Evolutionary conservation across 129 eudicot species (phyloP).

Genomic region (Apium graveolens): DNA sequence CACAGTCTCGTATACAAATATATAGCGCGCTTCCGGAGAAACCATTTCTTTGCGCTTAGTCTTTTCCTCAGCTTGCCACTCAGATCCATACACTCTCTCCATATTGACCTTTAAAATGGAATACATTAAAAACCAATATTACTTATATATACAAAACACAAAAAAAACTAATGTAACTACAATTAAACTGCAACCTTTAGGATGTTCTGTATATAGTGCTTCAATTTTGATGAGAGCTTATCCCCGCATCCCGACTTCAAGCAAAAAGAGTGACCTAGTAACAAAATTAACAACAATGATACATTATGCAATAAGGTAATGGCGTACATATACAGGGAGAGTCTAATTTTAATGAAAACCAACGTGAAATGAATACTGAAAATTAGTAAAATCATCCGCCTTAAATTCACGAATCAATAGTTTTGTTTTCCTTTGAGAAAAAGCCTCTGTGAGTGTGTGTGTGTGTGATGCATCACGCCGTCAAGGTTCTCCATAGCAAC

Average conservation of each 20-base stretch:
- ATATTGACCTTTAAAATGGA: slow-evolving; percentile 45
- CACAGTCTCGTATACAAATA: slow-evolving; percentile 51
- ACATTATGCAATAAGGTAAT: not conserved
- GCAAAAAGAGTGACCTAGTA: slow-evolving; percentile 46
- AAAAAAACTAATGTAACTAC: not conserved
- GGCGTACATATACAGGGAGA: not conserved
- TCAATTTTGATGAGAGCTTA: slow-evolving; percentile 49
- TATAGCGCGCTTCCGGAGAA: slow-evolving; percentile 70
- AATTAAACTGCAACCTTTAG: slow-evolving; percentile 55
- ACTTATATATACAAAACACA: not conserved
- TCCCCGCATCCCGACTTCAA: slow-evolving; percentile 72
- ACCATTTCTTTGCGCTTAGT: slow-evolving; percentile 76
- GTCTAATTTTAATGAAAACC: not conserved
- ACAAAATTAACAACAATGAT: not conserved
- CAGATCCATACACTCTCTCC: slow-evolving; percentile 76
- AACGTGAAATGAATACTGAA: not conserved
- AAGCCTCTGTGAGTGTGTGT: not conserved
- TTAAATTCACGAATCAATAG: not conserved
- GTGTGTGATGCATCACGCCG: too few relatives aligned
- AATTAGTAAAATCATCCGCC: not conserved
- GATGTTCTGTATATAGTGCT: slow-evolving; percentile 59
- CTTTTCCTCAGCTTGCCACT: slow-evolving; percentile 90
- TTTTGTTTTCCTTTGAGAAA: not conserved
- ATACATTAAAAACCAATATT: not conserved
- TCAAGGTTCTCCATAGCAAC: too few relatives aligned